These are phyloP conservation scores for Scenedesmus sp. DNA, from an alignment of 163 green algal species.

Conservation along the genomic window DNA sequence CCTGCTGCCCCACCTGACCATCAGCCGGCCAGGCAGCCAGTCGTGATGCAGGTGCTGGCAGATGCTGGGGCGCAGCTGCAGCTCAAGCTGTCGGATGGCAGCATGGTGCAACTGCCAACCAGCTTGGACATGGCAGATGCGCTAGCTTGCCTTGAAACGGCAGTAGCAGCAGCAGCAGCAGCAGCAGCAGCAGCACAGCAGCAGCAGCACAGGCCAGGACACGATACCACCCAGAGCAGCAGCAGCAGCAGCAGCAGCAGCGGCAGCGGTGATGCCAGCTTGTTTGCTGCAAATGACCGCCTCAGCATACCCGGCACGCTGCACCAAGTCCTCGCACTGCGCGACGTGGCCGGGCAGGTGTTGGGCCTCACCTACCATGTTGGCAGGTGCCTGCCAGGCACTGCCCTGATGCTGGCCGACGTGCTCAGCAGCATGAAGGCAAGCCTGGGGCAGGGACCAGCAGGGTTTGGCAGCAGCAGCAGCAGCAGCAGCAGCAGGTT, in stretches of 20 bases:
- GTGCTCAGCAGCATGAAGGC: slow-evolving; percentile 34
- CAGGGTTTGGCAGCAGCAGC: not conserved
- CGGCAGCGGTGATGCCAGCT: not conserved
- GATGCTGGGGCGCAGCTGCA: not conserved
- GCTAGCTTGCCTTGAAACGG: not conserved
- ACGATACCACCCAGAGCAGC: not conserved
- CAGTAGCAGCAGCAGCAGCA: not conserved
- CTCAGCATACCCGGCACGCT: slow-evolving; percentile 75
- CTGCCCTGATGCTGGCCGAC: slow-evolving; percentile 64
- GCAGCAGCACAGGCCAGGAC: not conserved
- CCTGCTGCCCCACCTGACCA: not conserved
- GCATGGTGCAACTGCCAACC: not conserved
- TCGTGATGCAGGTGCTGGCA: not conserved
- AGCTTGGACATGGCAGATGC: slow-evolving; percentile 9
- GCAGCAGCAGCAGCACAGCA: not conserved
- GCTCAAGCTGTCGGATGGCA: slow-evolving; percentile 5
- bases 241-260: not conserved
- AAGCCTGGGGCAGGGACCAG: not conserved
- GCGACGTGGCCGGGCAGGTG: not conserved
- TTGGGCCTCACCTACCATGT: slow-evolving; percentile 28
- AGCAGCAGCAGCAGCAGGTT: not conserved
- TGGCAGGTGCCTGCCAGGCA: not conserved
- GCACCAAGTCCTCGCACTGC: slow-evolving; percentile 86
- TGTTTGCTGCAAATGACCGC: not conserved
- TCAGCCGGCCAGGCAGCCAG: not conserved